Evolutionary conservation across 2,329 filamentous ascomycete genomes (phyloP).

Genomic region (Fusarium sp.): DNA sequence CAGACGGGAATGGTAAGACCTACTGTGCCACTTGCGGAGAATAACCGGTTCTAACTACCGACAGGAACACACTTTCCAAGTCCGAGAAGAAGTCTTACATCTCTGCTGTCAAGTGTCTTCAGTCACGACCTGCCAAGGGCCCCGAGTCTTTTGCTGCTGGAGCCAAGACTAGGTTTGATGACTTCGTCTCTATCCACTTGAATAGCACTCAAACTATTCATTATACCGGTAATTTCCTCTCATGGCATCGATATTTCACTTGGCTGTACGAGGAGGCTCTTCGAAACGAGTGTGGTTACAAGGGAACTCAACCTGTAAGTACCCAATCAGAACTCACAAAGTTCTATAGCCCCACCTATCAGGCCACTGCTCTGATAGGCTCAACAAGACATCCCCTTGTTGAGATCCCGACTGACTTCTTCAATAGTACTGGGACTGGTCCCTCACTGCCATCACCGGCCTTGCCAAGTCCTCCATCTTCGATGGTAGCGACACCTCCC

Average conservation of each 20-base stretch:
- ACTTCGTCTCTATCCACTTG: conserved; percentile 62
- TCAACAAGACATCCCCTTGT: background rate
- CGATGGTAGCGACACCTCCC: conserved; percentile 59
- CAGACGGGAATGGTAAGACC: conserved; percentile 48
- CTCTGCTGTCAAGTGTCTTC: conserved; percentile 58
- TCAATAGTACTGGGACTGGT: conserved; percentile 60
- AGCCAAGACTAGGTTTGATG: conserved; percentile 59
- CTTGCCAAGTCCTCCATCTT: conserved; percentile 58
- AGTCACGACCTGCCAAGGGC: conserved; percentile 51
- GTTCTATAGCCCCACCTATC: background rate
- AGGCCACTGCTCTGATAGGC: background rate
- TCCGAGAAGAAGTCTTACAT: conserved; percentile 53
- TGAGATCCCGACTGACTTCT: conserved; percentile 4
- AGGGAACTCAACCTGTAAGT: conserved; percentile 53
- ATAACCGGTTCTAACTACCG: background rate
- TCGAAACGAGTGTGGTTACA: conserved; percentile 51
- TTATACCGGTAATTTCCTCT: conserved; percentile 50
- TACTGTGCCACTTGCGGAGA: too few species aligned
- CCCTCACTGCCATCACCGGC: conserved; percentile 50
- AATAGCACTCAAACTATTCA: conserved; percentile 60
- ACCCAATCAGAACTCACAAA: background rate
- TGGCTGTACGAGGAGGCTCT: conserved; percentile 50
- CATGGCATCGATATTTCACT: conserved; percentile 50
- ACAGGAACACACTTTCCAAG: conserved; percentile 43
- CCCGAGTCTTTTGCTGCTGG: conserved; percentile 53